Conservation (phyloP, 202 grass and related monocot genomes). For the Schoenoplectus triqueter region DNA sequence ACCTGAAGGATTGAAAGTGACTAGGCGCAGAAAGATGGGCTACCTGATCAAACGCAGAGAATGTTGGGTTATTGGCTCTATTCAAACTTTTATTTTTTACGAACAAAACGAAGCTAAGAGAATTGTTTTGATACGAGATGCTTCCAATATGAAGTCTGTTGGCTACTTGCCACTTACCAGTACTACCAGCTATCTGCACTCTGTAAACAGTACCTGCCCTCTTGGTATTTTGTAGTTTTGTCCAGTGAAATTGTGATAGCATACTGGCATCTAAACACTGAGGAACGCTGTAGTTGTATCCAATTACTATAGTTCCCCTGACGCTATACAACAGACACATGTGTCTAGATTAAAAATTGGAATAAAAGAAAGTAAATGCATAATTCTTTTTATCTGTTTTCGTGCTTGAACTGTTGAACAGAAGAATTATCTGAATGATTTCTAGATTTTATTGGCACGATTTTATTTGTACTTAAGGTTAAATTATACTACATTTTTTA, state of each 20-base stretch:
- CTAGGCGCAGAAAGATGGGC: conserved; percentile 9
- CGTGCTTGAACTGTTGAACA: too few relatives aligned
- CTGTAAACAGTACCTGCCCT: neutral
- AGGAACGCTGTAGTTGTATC: neutral
- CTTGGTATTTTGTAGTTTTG: conserved; percentile 18
- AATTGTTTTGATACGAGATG: conserved; percentile 12
- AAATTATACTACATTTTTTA: too few relatives aligned
- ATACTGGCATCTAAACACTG: conserved; percentile 12
- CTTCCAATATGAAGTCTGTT: conserved; percentile 20
- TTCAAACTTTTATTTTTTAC: neutral
- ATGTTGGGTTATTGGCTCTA: conserved; percentile 18
- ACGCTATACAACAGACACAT: neutral
- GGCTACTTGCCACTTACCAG: conserved; percentile 17
- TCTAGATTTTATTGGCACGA: neutral
- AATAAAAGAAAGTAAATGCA: neutral
- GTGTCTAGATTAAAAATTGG: neutral
- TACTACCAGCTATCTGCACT: neutral
- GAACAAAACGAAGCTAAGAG: conserved; percentile 9
- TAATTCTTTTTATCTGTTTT: neutral
- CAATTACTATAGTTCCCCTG: neutral
- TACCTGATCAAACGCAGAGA: conserved; percentile 8
- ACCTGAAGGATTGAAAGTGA: conserved; percentile 21
- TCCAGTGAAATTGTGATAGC: neutral
- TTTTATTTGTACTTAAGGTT: neutral
- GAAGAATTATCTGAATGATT: neutral